phyloP scores from a whole-genome alignment of 1,139 yeast genomes.

The Yamadazyma oceani region DNA sequence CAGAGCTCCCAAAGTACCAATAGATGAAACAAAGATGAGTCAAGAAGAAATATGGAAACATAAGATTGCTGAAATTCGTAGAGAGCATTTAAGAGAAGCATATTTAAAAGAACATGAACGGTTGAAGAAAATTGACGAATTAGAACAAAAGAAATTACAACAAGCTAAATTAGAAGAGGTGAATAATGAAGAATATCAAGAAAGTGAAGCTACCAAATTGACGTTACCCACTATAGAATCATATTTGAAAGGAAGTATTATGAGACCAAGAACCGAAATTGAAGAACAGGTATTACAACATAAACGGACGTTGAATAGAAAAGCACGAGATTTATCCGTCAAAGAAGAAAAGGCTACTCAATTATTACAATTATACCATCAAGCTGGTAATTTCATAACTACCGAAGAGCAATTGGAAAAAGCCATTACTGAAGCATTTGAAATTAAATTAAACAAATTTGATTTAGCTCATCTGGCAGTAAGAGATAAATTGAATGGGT shows the following conservation, averaged over 20 bases:
- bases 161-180: conserved; percentile 21
- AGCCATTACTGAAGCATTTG: conserved; percentile 59
- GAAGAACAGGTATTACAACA: conserved; percentile 52
- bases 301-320: conserved; percentile 38
- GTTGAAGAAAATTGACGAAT: conserved; percentile 41
- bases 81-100: conserved; percentile 68
- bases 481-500: conserved; percentile 38
- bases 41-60: conserved; percentile 53
- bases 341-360: conserved; percentile 50
- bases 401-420: conserved; percentile 62
- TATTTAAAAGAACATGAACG: conserved; percentile 60
- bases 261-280: conserved; percentile 69
- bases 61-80: conserved; percentile 67
- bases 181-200: conserved; percentile 27
- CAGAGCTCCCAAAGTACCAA: conserved; percentile 27
- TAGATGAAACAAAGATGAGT: conserved; percentile 36
- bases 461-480: conserved; percentile 35
- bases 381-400: conserved; percentile 62
- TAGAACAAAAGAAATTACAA: conserved; percentile 29
- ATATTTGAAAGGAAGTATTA: conserved; percentile 64
- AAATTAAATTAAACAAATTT: conserved; percentile 39
- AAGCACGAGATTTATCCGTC: conserved; percentile 30
- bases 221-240: conserved; percentile 82
- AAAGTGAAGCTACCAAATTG: conserved; percentile 56
- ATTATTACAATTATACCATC: conserved; percentile 70